These are phyloP conservation scores for Fusarium anguioides DNA, from an alignment of 2,329 filamentous ascomycete genomes.

Conservation along the genomic window DNA sequence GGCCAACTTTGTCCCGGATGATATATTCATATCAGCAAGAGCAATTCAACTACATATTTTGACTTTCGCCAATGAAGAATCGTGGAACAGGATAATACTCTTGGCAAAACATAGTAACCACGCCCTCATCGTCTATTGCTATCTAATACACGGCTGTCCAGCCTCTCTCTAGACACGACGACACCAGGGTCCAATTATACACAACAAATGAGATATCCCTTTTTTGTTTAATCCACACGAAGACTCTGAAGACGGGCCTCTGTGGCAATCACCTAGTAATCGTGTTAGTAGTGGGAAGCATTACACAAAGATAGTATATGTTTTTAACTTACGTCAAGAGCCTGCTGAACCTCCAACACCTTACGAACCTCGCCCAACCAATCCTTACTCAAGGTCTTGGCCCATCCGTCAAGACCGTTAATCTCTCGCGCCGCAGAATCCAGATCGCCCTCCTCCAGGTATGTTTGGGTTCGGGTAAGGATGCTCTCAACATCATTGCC, in stretches of 20 bases:
- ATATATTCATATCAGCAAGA: too few relatives aligned
- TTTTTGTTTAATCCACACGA: conserved; percentile 74
- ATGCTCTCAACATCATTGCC: conserved; percentile 95
- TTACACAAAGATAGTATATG: neutral
- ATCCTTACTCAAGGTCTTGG: conserved; percentile 92
- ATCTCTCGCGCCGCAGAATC: conserved; percentile 94
- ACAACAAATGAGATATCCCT: conserved; percentile 49
- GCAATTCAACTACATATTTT: neutral
- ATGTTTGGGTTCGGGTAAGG: conserved; percentile 86
- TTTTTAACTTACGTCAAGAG: conserved; percentile 82
- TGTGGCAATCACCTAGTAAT: conserved; percentile 80
- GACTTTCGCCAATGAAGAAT: neutral
- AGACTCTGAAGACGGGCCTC: conserved; percentile 91
- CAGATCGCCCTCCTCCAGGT: conserved; percentile 91
- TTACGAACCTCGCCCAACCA: conserved; percentile 93
- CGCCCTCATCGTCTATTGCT: conserved; percentile 50
- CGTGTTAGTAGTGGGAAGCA: conserved; percentile 33
- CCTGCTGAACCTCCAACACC: conserved; percentile 94
- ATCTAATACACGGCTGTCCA: conserved; percentile 51
- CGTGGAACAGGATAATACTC: neutral
- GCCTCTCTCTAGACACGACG: conserved; percentile 46
- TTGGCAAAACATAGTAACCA: conserved; percentile 27
- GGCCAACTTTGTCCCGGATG: too few relatives aligned
- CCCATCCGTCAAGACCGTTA: conserved; percentile 93
- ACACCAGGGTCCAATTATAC: conserved; percentile 49